A percentile compares a stretch with the other conserved stretches of the same genome.
These are phyloP conservation scores for Fusarium sambucinum DNA, from an alignment of 2,329 filamentous ascomycete genomes.

Conservation along the genomic window DNA sequence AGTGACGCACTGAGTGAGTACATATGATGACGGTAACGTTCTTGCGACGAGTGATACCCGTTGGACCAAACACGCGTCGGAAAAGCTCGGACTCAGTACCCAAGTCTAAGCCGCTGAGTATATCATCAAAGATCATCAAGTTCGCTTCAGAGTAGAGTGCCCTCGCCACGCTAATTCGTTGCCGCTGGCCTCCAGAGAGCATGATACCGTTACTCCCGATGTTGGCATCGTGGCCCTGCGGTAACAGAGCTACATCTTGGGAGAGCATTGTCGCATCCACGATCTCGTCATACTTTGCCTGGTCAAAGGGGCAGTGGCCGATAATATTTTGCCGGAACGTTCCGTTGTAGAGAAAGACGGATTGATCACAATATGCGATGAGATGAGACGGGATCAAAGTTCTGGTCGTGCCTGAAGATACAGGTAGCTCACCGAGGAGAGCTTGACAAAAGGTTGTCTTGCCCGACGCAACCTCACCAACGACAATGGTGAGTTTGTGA, in stretches of 20 bases:
- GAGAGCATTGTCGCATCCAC: constrained; percentile 52
- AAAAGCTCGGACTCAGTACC: constrained; percentile 60
- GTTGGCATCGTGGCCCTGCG: constrained; percentile 53
- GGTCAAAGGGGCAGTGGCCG: constrained; percentile 50
- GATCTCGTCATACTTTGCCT: constrained; percentile 52
- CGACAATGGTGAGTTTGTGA: constrained; percentile 50
- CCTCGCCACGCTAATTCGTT: constrained; percentile 56
- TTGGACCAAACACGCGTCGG: constrained; percentile 55
- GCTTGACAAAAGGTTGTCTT: constrained; percentile 57
- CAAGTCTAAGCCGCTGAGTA: constrained; percentile 59
- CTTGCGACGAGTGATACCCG: constrained; percentile 55
- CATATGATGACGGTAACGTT: constrained; percentile 58
- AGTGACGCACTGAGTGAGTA: constrained; percentile 50
- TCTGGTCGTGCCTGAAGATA: constrained; percentile 33
- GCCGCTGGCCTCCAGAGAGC: constrained; percentile 58
- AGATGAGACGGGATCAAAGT: constrained; percentile 25
- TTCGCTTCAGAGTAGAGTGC: constrained; percentile 58
- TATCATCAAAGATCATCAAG: constrained; percentile 60
- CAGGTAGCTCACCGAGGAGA: constrained; percentile 50
- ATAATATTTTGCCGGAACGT: constrained; percentile 56
- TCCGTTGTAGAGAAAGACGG: constrained; percentile 52
- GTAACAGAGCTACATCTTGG: constrained; percentile 50
- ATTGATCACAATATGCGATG: constrained; percentile 53
- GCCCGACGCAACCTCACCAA: constrained; percentile 54
- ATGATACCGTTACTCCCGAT: constrained; percentile 58